These are phyloP conservation scores for Boletus patriciae DNA, from an alignment of 768 basidiomycete species.

Conservation along the genomic window DNA sequence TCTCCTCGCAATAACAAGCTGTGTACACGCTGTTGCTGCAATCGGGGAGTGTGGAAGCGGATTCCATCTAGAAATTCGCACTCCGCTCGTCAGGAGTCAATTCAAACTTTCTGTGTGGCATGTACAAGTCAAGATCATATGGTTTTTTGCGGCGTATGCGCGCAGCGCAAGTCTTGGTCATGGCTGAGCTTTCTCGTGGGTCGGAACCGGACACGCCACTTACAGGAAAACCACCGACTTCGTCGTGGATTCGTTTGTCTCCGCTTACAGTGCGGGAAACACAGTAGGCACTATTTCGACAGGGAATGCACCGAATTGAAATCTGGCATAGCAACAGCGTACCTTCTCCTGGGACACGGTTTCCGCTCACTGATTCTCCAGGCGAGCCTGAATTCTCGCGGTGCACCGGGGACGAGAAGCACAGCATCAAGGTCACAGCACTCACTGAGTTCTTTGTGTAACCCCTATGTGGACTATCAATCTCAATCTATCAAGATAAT, in stretches of 20 bases:
- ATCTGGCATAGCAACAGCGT: not conserved
- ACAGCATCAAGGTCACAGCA: conserved; percentile 7
- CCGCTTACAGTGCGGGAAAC: not conserved
- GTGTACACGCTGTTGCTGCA: conserved; percentile 47
- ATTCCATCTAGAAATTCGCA: conserved; percentile 17
- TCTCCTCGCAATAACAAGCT: conserved; percentile 70
- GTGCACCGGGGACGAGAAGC: not conserved
- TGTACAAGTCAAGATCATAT: not conserved
- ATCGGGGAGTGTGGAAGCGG: conserved; percentile 24
- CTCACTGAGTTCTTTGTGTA: conserved; percentile 2
- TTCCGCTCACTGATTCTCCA: not conserved
- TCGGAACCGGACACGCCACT: conserved; percentile 9
- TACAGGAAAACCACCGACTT: not conserved
- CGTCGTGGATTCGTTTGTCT: not conserved
- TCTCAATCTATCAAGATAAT: conserved; percentile 1
- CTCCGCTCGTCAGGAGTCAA: conserved; percentile 16
- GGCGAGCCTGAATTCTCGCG: conserved; percentile 5
- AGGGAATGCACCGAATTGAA: not conserved
- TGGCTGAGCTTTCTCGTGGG: conserved; percentile 11
- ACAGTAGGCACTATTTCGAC: not conserved
- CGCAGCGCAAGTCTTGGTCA: not conserved
- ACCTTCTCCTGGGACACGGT: conserved; percentile 7
- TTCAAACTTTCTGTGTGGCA: not conserved
- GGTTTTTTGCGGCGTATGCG: not conserved
- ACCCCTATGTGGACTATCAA: not conserved